phyloP scores from a whole-genome alignment of 2,329 filamentous ascomycete species.

The Aureobasidium musti region DNA sequence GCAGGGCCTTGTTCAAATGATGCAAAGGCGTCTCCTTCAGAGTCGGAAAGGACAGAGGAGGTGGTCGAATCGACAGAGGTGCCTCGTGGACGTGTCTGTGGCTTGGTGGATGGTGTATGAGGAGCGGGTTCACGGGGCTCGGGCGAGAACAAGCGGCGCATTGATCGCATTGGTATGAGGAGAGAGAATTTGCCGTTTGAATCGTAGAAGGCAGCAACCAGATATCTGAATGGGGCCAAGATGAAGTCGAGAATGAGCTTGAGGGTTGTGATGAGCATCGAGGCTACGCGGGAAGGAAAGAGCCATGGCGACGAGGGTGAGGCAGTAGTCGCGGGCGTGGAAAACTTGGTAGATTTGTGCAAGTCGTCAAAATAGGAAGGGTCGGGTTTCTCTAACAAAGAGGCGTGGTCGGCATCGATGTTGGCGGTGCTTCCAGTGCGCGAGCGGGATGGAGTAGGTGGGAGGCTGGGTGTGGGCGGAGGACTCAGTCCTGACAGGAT shows the following conservation, averaged over 20 bases:
- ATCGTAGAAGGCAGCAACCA: conserved; percentile 81
- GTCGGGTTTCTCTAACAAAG: conserved; percentile 50
- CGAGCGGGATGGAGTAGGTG: conserved; percentile 44
- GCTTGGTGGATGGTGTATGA: conserved; percentile 14
- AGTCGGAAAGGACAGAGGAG: conserved; percentile 68
- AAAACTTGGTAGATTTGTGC: conserved; percentile 34
- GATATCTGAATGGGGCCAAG: conserved; percentile 75
- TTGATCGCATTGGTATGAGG: conserved; percentile 67
- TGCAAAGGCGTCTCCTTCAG: conserved; percentile 49
- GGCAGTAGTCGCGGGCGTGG: conserved; percentile 41
- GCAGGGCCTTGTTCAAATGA: conserved; percentile 47
- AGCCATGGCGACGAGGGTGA: conserved; percentile 43
- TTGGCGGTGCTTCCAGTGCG: conserved; percentile 53
- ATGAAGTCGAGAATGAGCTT: conserved; percentile 77
- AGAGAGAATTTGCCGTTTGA: conserved; percentile 76
- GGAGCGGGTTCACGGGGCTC: neutral
- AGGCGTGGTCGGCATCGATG: conserved; percentile 43
- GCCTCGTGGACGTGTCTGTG: conserved; percentile 40
- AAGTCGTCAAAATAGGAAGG: conserved; percentile 58
- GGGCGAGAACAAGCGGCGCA: conserved; percentile 24
- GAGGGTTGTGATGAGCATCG: conserved; percentile 72
- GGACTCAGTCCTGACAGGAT: conserved; percentile 75
- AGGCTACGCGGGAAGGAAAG: conserved; percentile 69
- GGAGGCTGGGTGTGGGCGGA: conserved; percentile 40
- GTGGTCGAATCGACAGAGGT: conserved; percentile 52